Evolutionary conservation across 176 grass and related monocot species (phyloP).

Genomic region (Puya raimondii): DNA sequence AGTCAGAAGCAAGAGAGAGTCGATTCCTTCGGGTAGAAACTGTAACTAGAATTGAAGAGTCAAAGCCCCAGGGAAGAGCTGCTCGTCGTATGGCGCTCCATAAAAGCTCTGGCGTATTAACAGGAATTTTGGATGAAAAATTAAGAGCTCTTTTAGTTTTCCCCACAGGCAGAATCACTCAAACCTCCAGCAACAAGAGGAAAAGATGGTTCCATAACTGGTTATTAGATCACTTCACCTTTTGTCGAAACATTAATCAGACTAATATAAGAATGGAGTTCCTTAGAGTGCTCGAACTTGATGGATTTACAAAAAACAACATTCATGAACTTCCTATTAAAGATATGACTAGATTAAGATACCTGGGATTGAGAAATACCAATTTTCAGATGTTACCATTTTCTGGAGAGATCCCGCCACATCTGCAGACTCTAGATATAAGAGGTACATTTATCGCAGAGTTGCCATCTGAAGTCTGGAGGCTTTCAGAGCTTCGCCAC

Average conservation of each 20-base stretch:
- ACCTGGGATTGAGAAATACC: neutral
- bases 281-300: neutral
- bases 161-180: neutral
- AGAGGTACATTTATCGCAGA: neutral
- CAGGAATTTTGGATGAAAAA: neutral
- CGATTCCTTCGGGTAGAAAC: neutral
- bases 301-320: neutral
- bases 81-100: neutral
- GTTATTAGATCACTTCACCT: neutral
- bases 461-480: neutral
- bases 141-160: neutral
- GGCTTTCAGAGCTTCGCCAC: neutral
- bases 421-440: neutral
- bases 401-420: neutral
- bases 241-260: neutral
- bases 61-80: neutral
- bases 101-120: neutral
- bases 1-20: neutral
- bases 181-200: neutral
- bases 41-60: neutral
- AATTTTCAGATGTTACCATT: neutral
- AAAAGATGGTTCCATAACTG: neutral
- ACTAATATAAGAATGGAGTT: neutral
- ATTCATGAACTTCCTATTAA: neutral
- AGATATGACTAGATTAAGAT: neutral